Evolutionary conservation across 768 basidiomycete genomes (phyloP), one percentile per base, ranked within the genome.

Genomic region (Kwoniella sp.): DNA sequence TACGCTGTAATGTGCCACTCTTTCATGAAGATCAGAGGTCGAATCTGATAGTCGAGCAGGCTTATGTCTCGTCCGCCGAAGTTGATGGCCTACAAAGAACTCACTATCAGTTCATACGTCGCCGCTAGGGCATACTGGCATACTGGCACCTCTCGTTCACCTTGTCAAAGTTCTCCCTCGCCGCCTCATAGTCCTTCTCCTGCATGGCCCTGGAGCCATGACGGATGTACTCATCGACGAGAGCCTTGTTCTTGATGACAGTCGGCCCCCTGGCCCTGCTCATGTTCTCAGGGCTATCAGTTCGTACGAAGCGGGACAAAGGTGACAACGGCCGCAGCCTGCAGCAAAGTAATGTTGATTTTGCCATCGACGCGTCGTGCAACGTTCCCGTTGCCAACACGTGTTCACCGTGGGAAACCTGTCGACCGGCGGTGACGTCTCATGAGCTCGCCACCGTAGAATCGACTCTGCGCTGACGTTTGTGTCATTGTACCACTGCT

Each of bases 81-180:
- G 5, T 27, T 51, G 12, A 57, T 31, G 15, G 48, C 55, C 55
- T 57, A 26, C 11, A 25, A 46, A 19, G 6, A 23, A 25, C 11
- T 14, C 44, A 34, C 3, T 17, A 33, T 46, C 29, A 46, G 45
- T 28, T 45, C 9, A 22, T 22, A 22, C 31, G 8, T 15, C 15
- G 9, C 15, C 8, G 31, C 31, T 32, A 32, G 15, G 31, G 31
- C 9, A 15, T 32, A 9, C 31, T 9, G 8, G 31, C 31, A 32
- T 9, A 32, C 15, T 8, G 15, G 31, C 31, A 9, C 15, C 31
- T 32, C 15, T 15, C 15, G 41, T 49, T 46, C 23, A 52, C 56
- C 56, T 57, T 57, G 50, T 57, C 42, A 44, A 57, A 52, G 19
- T 52, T 39, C 19, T 39, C 25, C 22, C 33, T 40, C 12, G 56